Evolutionary conservation across 148 eudicot genomes (phyloP), one percentile per base, ranked within the genome.

Genomic region (Rhododendron mucronatum): DNA sequence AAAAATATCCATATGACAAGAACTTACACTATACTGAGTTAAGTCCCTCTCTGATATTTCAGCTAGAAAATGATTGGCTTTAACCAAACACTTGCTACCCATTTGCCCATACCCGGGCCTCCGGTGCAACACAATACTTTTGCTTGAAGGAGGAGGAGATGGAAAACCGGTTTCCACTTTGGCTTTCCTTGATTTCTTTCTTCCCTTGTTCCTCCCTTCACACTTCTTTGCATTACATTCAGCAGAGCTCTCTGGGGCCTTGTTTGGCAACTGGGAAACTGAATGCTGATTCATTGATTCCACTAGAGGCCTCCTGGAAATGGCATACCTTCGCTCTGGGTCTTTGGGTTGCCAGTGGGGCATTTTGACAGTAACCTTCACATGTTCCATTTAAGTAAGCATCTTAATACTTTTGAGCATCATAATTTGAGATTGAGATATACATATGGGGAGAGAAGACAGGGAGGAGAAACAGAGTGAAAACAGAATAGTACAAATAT

Each of bases 21-120:
- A 63, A 86, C 96, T 90, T 92, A 93, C 96, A 87, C 84, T 89
- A 82, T 93, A 93, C 41, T 93, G 96, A 82, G 89, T 87, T 45
- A 93, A 90, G 86, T 93, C 92, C 80, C 90, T 88, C 87, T 83
- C 83, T 4, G 94, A 88, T 75, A 93, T 85, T 86, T 91, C 89
- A 57, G 93, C 92, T 47, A 93, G 90, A 88, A 93, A 93, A 85
- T 92, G 91, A 84, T 93, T 93, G 8, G 96, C 96, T 87, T 92
- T 93, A 63, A 93, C 94, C 77, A 93, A 67, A 81, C 94, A 92
- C 83, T 91, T 91, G 57, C 91, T 91, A 33, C 96, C 96, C 85
- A 91, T 20, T 78, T 92, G 94, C 16, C 96, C 96, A 47, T 86
- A 92, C 7, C 93, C 96, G 0, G 96, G 94, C 86, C 96, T 88